Percentiles rank a stretch among this genome's conserved stretches.
These are phyloP conservation scores for Colletotrichum godetiae DNA, from an alignment of 2,329 filamentous ascomycete genomes.

Conservation along the genomic window DNA sequence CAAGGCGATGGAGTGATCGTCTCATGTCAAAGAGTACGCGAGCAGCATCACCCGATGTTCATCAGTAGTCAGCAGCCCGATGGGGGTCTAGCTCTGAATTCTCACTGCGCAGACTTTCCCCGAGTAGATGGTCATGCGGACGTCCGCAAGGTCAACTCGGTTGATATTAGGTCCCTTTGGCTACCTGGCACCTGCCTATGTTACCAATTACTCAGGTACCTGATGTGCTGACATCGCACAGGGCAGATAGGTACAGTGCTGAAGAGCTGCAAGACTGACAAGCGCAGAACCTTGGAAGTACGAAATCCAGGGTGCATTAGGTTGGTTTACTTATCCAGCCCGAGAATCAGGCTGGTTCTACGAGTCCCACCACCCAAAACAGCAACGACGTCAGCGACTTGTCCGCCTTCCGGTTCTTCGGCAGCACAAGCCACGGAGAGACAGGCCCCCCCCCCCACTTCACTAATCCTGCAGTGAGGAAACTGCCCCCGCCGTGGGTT, in stretches of 20 bases:
- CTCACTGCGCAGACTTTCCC: neutral
- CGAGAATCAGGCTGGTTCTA: neutral
- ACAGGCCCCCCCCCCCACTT: conserved; percentile 15
- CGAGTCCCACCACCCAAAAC: neutral
- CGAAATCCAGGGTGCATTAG: neutral
- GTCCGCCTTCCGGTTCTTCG: neutral
- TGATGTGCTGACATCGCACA: too few species aligned
- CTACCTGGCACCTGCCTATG: neutral
- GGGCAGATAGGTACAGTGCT: neutral
- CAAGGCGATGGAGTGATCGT: conserved; percentile 18
- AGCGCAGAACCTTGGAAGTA: neutral
- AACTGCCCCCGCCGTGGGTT: neutral
- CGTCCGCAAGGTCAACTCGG: conserved; percentile 5
- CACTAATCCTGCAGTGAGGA: neutral
- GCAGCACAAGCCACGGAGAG: conserved; percentile 6
- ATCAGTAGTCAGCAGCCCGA: neutral
- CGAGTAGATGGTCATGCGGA: conserved; percentile 14
- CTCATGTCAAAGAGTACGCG: conserved; percentile 4
- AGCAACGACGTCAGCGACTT: conserved; percentile 28
- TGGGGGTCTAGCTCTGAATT: neutral
- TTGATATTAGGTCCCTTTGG: neutral
- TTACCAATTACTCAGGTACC: too few species aligned
- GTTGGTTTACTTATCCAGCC: neutral
- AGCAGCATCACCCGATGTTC: conserved; percentile 11
- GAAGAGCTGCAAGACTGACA: neutral